Evolutionary conservation across 495 filamentous ascomycete species (phyloP).

Genomic region (Delitschia confertaspora): DNA sequence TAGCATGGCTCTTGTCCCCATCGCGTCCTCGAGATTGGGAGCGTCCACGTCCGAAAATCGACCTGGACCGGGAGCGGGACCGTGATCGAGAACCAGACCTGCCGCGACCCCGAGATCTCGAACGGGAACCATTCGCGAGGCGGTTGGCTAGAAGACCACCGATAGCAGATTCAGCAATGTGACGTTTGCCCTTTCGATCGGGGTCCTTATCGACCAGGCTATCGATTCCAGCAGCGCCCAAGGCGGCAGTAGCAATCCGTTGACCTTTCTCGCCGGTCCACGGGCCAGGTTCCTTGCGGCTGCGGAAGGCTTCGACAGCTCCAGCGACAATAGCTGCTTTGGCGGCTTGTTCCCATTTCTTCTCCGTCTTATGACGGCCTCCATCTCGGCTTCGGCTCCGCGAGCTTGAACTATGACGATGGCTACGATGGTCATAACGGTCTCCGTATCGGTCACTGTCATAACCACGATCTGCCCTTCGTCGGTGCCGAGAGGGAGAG

Average conservation of each 20-base stretch:
- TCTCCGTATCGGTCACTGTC: constrained; percentile 25
- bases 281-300: constrained; percentile 72
- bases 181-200: constrained; percentile 63
- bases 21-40: constrained; percentile 40
- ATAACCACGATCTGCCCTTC: constrained; percentile 30
- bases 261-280: constrained; percentile 82
- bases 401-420: constrained; percentile 47
- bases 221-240: constrained; percentile 76
- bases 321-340: constrained; percentile 79
- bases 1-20: constrained; percentile 38
- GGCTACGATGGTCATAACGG: constrained; percentile 19
- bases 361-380: constrained; percentile 43
- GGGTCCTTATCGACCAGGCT: constrained; percentile 61
- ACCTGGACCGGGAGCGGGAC: constrained; percentile 28
- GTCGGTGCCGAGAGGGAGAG: constrained; percentile 29
- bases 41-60: constrained; percentile 19
- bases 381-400: constrained; percentile 41
- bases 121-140: constrained; percentile 62
- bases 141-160: constrained; percentile 78
- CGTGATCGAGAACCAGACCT: constrained; percentile 22
- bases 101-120: constrained; percentile 34
- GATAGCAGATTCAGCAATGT: constrained; percentile 66
- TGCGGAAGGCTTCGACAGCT: constrained; percentile 78
- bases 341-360: constrained; percentile 73
- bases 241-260: constrained; percentile 76